Evolutionary conservation across 2,329 filamentous ascomycete genomes (phyloP), one percentile per base, ranked within the genome.

Genomic region (Trichoderma asperellum): DNA sequence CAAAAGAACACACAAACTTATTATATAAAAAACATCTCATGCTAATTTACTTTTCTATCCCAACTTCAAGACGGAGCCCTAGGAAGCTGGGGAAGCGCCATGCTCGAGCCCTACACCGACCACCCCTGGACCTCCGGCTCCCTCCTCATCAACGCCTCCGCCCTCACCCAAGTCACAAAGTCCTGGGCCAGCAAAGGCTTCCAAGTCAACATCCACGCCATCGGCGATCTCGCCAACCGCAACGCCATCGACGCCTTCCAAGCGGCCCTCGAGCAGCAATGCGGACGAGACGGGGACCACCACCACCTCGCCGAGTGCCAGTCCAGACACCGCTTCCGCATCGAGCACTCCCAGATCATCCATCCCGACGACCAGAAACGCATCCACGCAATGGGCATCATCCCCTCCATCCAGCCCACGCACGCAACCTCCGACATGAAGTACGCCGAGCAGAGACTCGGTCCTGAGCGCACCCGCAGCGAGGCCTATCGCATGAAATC

Each of bases 181-280:
- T 77, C 85, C 34, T 92, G 90, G 90, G 85, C 88, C 18, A 78
- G 78, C 2, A 83, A 82, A 43, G 88, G 87, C 14, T 92, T 85
- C 73, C 90, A 92, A 75, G 89, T 92, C 68, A 91, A 90, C 74
- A 90, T 92, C 70, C 90, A 92, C 76, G 90, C 89, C 59, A 92
- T 92, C 69, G 90, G 90, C 10, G 90, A 92, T 76, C 82, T 87
- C 5, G 90, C 90, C 18, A 91, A 91, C 75, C 85, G 89, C 32
- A 81, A 87, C 37, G 88, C 88, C 68, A 79, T 92, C 56, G 85
- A 91, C 72, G 88, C 89, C 10, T 85, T 92, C 63, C 83, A 87
- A 58, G 81, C 82, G 7, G 86, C 87, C 11, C 82, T 91, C 5
- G 77, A 80, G n/a, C 75, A 81, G 24, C 74, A 86, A 21, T 91